Base-by-base conservation (phyloP, 2,329 filamentous ascomycete species). In the Pestalotiopsis sp. region DNA sequence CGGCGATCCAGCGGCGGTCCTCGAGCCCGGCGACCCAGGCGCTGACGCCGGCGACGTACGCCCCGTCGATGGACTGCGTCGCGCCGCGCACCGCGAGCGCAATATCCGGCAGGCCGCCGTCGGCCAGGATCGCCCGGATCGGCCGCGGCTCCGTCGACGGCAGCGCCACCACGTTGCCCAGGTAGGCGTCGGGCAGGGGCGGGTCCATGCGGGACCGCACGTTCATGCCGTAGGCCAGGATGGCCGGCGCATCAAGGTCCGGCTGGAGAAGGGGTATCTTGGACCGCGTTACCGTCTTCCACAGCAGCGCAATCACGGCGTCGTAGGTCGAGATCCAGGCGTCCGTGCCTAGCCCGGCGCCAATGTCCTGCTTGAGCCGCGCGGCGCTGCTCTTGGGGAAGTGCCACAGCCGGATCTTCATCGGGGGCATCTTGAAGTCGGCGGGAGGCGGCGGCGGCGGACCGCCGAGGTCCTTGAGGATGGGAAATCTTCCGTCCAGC, bases 311-410 rank as follows among this genome's bases (percentile, higher is more conserved):
- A 45, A 76, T 70, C 25, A 76, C 70, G 31, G 73, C 70, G 67
- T 77, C 75, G 69, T 76, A 77, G 3, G 73, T 76, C n/a, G 72
- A 75, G 11, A 76, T 70, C 72, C 72, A 76, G 3, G 20, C 65
- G 17, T 52, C 41, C 1, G 56, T 64, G 25, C 17, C 31, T 1
- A 38, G 20, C n/a, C 14, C 41, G 4, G 36, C 17, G 2, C 38
- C 45, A 6, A 70, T 67, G 14, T 71, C 67, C 7, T 38, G 57
- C 68, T 76, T 76, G 38, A 76, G 71, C 66, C 62, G 41, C 27
- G 69, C 68, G 25, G 70, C 65, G 20, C 70, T 71, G 64, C 68
- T 73, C 40, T 66, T 63, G 14, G 74, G 67, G 38, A 76, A 73
- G 66, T 77, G 75, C 67, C 71, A 74, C 64, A 76, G 73, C 4